Evolutionary conservation across 495 filamentous ascomycete species (phyloP).

Genomic region (Aspergillus bertholletiae): DNA sequence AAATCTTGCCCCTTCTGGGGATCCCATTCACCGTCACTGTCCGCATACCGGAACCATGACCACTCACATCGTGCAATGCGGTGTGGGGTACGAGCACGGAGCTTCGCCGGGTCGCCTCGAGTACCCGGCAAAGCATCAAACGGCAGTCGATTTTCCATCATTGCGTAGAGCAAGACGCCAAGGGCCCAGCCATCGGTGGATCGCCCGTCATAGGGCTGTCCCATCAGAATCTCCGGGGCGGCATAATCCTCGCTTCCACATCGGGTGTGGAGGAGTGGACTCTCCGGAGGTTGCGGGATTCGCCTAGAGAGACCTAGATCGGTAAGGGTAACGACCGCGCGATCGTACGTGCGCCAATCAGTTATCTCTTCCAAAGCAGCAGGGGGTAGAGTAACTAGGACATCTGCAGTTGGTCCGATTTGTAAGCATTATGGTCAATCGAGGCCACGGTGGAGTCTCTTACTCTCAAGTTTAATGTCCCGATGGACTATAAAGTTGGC

Average conservation of each 20-base stretch:
- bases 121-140: constrained; percentile 83
- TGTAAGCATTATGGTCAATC: constrained; percentile 21
- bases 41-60: constrained; percentile 83
- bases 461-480: constrained; percentile 98
- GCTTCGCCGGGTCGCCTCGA: constrained; percentile 62
- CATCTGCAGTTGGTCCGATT: constrained; percentile 52
- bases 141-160: constrained; percentile 86
- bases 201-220: constrained; percentile 91
- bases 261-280: constrained; percentile 73
- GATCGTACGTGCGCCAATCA: constrained; percentile 69
- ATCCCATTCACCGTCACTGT: constrained; percentile 70
- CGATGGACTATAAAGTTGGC: constrained; percentile 83
- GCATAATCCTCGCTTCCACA: constrained; percentile 98
- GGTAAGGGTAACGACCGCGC: constrained; percentile 81
- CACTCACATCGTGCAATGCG: constrained; percentile 94
- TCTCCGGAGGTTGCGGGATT: constrained; percentile 67
- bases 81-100: constrained; percentile 76
- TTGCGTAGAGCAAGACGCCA: constrained; percentile 87
- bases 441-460: constrained; percentile 25
- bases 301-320: constrained; percentile 88
- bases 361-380: constrained; percentile 42
- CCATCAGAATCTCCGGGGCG: constrained; percentile 92
- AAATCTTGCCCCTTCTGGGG: constrained; percentile 55
- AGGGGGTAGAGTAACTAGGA: constrained; percentile 78
- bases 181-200: constrained; percentile 92